Evolutionary conservation across 2,329 filamentous ascomycete species (phyloP), one percentile per base, ranked within the genome.

Genomic region (Grosmannia serpens): DNA sequence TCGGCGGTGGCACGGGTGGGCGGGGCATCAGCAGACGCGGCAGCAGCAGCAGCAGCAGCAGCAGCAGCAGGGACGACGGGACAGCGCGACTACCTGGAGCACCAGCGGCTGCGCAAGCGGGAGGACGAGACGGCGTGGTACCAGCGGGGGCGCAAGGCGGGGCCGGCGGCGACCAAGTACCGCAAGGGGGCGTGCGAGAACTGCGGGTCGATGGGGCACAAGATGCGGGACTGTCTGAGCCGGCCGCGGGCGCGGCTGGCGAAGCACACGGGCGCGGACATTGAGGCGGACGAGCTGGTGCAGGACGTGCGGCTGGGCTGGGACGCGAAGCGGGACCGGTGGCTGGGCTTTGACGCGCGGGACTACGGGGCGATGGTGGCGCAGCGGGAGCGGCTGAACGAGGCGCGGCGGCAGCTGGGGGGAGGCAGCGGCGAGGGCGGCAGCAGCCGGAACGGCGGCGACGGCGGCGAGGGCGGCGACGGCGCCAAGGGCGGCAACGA

Each of bases 171-270:
- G 55, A 99, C 94, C 64, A 99, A 96, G 70, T 99, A 89, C 70
- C 89, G 95, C 64, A 99, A 97, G 76, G 94, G 95, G 68, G 92
- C 94, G 57, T 99, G 94, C 75, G 92, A 97, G 73, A 99, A 99
- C 74, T 99, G 94, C 75, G 94, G 94, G 67, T 87, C 91, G 59
- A 95, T 97, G 88, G 91, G 89, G 64, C 94, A 99, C 74, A 95
- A 95, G 74, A 87, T 85, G 56, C 96, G 95, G 69, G 92, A 97
- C 68, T 99, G 94, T 69, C 74, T 99, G 55, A 90, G 87, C 67
- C 82, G 94, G 57, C 94, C 91, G 33, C 83, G 94, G 60, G 95
- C 95, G 56, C 85, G 87, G 59, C 92, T 94, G 62, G 94, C 94
- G 13, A 91, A 87, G 69, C 96, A 88, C 84, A 95, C 91, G 0